Evolutionary conservation across 176 grass and related monocot genomes (phyloP).

Genomic region (Metroxylon sagu): DNA sequence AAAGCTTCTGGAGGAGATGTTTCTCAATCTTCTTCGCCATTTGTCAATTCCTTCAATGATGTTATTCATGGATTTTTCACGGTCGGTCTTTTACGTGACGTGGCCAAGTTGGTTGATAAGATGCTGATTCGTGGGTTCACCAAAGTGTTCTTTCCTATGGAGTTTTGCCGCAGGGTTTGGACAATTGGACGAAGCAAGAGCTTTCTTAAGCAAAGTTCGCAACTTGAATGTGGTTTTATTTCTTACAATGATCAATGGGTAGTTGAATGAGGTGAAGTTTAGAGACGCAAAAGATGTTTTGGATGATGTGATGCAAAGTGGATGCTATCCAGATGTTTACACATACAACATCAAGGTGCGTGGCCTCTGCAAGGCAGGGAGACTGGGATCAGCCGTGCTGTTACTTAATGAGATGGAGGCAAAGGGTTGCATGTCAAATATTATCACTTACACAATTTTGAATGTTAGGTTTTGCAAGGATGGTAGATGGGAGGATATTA

Average conservation of each 20-base stretch:
- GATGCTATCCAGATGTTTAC: slow-evolving; percentile 48
- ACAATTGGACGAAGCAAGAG: slow-evolving; percentile 48
- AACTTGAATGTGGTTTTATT: slow-evolving; percentile 62
- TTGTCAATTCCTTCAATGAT: slow-evolving; percentile 63
- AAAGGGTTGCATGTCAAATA: slow-evolving; percentile 40
- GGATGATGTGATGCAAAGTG: slow-evolving; percentile 43
- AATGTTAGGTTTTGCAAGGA: slow-evolving; percentile 53
- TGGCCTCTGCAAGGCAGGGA: slow-evolving; percentile 64
- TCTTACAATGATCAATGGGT: slow-evolving; percentile 74
- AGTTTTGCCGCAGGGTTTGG: slow-evolving; percentile 50
- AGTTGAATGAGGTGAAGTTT: slow-evolving; percentile 36
- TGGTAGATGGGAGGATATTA: slow-evolving; percentile 60
- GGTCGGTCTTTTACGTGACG: slow-evolving; percentile 35
- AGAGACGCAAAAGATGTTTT: slow-evolving; percentile 52
- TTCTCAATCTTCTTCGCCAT: slow-evolving; percentile 56
- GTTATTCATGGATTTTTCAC: slow-evolving; percentile 48
- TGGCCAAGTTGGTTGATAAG: slow-evolving; percentile 60
- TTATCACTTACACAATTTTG: slow-evolving; percentile 64
- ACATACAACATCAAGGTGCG: slow-evolving; percentile 67
- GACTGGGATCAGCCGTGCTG: slow-evolving; percentile 41
- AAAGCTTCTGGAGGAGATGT: slow-evolving; percentile 77
- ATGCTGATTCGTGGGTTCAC: slow-evolving; percentile 52
- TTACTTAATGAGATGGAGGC: slow-evolving; percentile 62
- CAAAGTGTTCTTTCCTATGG: slow-evolving; percentile 51
- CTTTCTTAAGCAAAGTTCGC: slow-evolving; percentile 42